These are phyloP conservation scores for Aspergillus saccharolyticus DNA, from an alignment of 495 filamentous ascomycete genomes.

Conservation along the genomic window DNA sequence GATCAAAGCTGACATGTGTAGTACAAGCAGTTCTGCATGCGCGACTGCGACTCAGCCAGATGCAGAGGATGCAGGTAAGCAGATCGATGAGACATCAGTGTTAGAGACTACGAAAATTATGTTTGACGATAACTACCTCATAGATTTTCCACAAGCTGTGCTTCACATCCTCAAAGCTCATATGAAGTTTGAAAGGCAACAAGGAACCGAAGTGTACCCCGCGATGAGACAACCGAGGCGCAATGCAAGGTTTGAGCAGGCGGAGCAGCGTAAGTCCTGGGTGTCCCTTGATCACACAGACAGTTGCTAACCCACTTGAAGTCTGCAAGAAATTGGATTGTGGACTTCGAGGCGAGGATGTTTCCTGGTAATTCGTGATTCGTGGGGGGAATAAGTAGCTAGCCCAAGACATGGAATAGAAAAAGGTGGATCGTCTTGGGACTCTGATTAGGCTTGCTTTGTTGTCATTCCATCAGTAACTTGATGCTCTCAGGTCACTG, in stretches of 20 bases:
- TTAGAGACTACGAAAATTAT: background rate
- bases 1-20: background rate
- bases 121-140: background rate
- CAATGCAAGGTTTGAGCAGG: constrained; percentile 29
- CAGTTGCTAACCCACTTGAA: constrained; percentile 5
- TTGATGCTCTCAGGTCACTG: too few relatives aligned
- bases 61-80: constrained; percentile 7
- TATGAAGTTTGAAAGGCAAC: constrained; percentile 24
- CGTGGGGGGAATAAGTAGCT: background rate
- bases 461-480: too few relatives aligned
- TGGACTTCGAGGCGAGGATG: background rate
- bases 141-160: constrained; percentile 12
- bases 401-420: too few relatives aligned
- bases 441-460: too few relatives aligned
- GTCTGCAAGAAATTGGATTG: constrained; percentile 38
- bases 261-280: constrained; percentile 29
- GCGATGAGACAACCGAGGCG: constrained; percentile 28
- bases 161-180: constrained; percentile 26
- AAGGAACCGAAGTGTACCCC: constrained; percentile 24
- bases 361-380: constrained; percentile 14
- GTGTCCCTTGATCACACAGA: background rate
- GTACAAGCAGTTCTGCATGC: background rate
- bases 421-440: too few relatives aligned
- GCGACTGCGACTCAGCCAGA: background rate
- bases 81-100: background rate